These are phyloP conservation scores for Plectranthus barbatus DNA, from an alignment of 257 asterid genomes.

Conservation along the genomic window DNA sequence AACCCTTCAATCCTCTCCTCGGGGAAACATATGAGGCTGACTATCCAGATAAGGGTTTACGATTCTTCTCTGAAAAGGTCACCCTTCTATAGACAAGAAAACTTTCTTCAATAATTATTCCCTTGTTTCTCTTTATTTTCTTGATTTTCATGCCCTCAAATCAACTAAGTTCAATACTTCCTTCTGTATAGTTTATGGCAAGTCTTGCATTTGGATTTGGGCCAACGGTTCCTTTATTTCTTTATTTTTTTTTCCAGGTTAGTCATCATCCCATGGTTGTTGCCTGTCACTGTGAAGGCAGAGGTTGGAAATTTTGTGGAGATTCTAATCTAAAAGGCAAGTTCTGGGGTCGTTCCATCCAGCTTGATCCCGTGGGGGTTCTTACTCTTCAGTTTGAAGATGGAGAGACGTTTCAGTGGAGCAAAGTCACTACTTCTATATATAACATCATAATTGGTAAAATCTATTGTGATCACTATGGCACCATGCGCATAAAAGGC, in stretches of 20 bases:
- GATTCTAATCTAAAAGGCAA: slow-evolving; percentile 98
- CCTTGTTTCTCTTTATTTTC: neutral
- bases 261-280: slow-evolving; percentile 98
- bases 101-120: neutral
- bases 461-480: slow-evolving; percentile 94
- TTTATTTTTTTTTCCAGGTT: slow-evolving; percentile 63
- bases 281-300: slow-evolving; percentile 98
- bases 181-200: too few relatives aligned
- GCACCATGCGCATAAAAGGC: slow-evolving; percentile 96
- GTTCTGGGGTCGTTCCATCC: slow-evolving; percentile 99
- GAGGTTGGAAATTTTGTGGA: slow-evolving; percentile 97
- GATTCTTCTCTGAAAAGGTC: slow-evolving; percentile 96
- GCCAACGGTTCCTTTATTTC: neutral
- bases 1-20: slow-evolving; percentile 98
- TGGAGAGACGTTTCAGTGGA: slow-evolving; percentile 96
- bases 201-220: neutral
- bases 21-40: slow-evolving; percentile 99
- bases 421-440: slow-evolving; percentile 97
- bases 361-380: slow-evolving; percentile 91
- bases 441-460: slow-evolving; percentile 93
- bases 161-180: too few relatives aligned
- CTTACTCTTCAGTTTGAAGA: slow-evolving; percentile 91
- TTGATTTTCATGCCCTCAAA: neutral
- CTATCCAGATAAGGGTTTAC: slow-evolving; percentile 93
- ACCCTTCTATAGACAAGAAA: slow-evolving; percentile 9